Evolutionary conservation across 2,329 filamentous ascomycete genomes (phyloP).

Genomic region (Cercospora sp.): DNA sequence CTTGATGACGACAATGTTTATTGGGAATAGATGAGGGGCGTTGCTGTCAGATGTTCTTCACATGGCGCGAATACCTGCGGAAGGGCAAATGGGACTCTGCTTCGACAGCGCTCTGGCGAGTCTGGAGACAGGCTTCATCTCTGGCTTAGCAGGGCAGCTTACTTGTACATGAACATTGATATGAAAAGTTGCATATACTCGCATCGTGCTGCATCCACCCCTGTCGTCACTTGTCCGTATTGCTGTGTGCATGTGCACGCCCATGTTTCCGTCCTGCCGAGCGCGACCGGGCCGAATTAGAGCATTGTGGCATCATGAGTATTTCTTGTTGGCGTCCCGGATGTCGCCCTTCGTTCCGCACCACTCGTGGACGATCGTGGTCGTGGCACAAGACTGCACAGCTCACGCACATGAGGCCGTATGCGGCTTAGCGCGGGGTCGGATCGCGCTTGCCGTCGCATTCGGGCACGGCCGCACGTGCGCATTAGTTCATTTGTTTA

Average conservation of each 20-base stretch:
- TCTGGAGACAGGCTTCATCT: background rate
- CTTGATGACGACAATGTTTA: slow-evolving; percentile 24
- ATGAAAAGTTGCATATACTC: background rate
- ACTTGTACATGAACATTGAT: slow-evolving; percentile 8
- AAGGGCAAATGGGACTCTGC: background rate
- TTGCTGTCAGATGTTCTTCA: background rate
- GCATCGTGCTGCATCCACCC: background rate
- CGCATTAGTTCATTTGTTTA: slow-evolving; percentile 5
- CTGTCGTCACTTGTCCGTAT: background rate
- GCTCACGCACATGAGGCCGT: background rate
- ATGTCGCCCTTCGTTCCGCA: background rate
- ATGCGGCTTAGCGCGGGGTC: slow-evolving; percentile 1
- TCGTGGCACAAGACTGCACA: background rate
- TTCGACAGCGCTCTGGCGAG: background rate
- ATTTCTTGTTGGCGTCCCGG: background rate
- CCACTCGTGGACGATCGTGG: background rate
- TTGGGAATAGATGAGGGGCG: slow-evolving; percentile 7
- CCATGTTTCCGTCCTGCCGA: background rate
- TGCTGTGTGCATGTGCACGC: background rate
- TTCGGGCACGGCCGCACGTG: background rate
- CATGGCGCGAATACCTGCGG: background rate
- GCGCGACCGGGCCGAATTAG: background rate
- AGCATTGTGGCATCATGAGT: background rate
- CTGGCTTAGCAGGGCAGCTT: background rate
- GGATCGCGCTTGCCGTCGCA: slow-evolving; percentile 1